phyloP scores from a whole-genome alignment of 2,329 filamentous ascomycete species.

The Lecanicillium sp. region DNA sequence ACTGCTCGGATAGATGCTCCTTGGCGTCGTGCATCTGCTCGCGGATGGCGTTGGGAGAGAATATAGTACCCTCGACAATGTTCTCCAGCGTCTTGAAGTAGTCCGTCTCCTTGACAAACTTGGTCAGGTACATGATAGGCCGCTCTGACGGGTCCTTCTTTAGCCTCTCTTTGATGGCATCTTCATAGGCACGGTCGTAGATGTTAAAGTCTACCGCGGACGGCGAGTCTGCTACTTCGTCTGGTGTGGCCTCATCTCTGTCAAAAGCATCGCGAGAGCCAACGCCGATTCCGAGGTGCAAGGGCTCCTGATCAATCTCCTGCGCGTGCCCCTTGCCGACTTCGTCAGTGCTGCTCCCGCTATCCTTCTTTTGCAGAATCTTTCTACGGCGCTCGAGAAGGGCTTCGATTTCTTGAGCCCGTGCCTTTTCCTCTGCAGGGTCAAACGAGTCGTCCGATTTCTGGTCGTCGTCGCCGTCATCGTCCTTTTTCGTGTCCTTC shows the following conservation, averaged over 20 bases:
- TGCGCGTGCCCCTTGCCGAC: conserved; percentile 40
- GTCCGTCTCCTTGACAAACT: conserved; percentile 37
- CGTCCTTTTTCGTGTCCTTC: no score
- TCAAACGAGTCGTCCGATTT: conserved; percentile 12
- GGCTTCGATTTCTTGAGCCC: conserved; percentile 39
- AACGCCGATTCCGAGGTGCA: conserved; percentile 71
- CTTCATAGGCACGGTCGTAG: conserved; percentile 78
- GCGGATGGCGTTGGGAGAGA: conserved; percentile 9
- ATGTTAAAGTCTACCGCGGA: conserved; percentile 78
- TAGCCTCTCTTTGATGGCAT: conserved; percentile 69
- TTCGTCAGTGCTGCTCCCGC: conserved; percentile 33
- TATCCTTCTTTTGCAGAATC: conserved; percentile 22
- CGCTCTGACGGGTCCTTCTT: conserved; percentile 31
- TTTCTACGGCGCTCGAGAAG: conserved; percentile 40
- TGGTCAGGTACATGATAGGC: conserved; percentile 41
- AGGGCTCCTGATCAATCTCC: conserved; percentile 53
- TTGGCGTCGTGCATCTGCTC: conserved; percentile 6
- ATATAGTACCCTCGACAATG: conserved; percentile 23
- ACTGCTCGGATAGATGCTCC: conserved; percentile 4
- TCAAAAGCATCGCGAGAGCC: conserved; percentile 44
- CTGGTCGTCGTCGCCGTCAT: conserved; percentile 1
- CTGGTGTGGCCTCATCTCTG: conserved; percentile 27
- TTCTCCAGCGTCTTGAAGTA: conserved; percentile 29
- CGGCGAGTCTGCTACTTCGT: conserved; percentile 74
- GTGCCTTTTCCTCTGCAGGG: conserved; percentile 25